These are phyloP conservation scores for Trypanosoma melophagium DNA, from an alignment of 208 protist genomes.

Conservation along the genomic window DNA sequence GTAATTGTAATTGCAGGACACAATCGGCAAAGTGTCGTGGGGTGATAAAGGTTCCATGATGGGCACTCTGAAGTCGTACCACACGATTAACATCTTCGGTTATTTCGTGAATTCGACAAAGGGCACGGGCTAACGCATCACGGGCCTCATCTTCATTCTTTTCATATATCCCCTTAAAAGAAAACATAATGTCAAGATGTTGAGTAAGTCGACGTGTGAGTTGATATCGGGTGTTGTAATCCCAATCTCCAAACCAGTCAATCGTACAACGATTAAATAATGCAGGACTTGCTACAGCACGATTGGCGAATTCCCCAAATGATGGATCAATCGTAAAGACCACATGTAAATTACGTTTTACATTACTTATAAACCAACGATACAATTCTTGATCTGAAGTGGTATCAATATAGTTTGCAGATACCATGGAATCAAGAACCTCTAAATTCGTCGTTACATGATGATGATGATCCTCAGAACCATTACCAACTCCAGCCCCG, in stretches of 20 bases:
- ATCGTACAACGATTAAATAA: slow-evolving; percentile 99
- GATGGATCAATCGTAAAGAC: slow-evolving; percentile 99
- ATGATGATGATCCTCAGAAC: slow-evolving; percentile 5
- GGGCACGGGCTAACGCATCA: slow-evolving; percentile 73
- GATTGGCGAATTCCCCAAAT: slow-evolving; percentile 93
- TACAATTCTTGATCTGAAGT: slow-evolving; percentile 94
- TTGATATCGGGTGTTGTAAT: slow-evolving; percentile 91
- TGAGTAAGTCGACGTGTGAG: slow-evolving; percentile 91
- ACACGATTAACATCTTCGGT: slow-evolving; percentile 85
- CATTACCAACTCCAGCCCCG: neutral
- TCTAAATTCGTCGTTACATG: slow-evolving; percentile 4
- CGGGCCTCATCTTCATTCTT: slow-evolving; percentile 49
- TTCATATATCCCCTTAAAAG: slow-evolving; percentile 44
- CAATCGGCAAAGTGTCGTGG: slow-evolving; percentile 98
- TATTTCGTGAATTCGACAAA: slow-evolving; percentile 93
- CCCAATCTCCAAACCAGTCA: slow-evolving; percentile 99
- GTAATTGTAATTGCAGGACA: slow-evolving; percentile 92
- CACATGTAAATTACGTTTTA: slow-evolving; percentile 98
- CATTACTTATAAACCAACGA: slow-evolving; percentile 95
- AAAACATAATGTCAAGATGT: slow-evolving; percentile 85
- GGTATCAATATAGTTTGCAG: slow-evolving; percentile 65
- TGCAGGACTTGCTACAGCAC: slow-evolving; percentile 96
- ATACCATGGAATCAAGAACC: slow-evolving; percentile 3
- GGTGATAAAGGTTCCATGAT: slow-evolving; percentile 93
- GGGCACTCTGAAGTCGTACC: slow-evolving; percentile 73